Base-by-base conservation (phyloP, 441 rosid species). In the California macrophylla region DNA sequence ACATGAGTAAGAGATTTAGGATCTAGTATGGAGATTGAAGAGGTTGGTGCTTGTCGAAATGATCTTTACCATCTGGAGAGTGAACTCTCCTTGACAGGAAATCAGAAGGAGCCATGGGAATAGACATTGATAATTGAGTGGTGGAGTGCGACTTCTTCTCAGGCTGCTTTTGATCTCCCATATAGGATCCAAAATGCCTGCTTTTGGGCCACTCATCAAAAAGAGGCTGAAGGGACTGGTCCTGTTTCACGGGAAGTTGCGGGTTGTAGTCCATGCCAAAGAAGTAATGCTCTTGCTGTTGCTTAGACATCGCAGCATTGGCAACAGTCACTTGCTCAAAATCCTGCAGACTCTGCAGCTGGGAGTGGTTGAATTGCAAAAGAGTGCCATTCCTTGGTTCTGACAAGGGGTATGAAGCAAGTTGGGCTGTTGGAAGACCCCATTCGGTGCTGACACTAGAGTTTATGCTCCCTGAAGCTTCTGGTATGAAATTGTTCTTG, bases 181-280 rank as follows among this genome's bases (percentile, higher is more conserved):
- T 42, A 13, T 47, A 72, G 71, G 74, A 72, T 64, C 78, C 74
- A 9, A 74, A 68, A 58, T 72, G 75, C 61, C 73, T 69, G 64
- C 73, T 66, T 71, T 78, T 78, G 0, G 82, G 75, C 82, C 81
- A 76, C 66, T 78, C 77, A 23, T 76, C 70, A 12, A 75, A 72
- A 58, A 81, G 74, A 54, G 72, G 74, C 68, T 81, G 81, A 78
- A 73, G 76, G n/a, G 81, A 64, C 21, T 47, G 56, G 18, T 47
- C 56, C 18, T 47, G 56, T 47, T 47, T 47, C 21, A 47, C 56
- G 0, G 56, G 50, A 4, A 42, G 50, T 0, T 12, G 15, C 13
- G 50, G 16, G 66, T 69, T 66, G 67, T 71, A 75, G 21, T 72
- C 84, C 77, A 71, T 75, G 66, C 82, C 82, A 40, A 73, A 73